phyloP scores from a whole-genome alignment of 73 alveolate genomes.

The Paramecium pentaurelia region DNA sequence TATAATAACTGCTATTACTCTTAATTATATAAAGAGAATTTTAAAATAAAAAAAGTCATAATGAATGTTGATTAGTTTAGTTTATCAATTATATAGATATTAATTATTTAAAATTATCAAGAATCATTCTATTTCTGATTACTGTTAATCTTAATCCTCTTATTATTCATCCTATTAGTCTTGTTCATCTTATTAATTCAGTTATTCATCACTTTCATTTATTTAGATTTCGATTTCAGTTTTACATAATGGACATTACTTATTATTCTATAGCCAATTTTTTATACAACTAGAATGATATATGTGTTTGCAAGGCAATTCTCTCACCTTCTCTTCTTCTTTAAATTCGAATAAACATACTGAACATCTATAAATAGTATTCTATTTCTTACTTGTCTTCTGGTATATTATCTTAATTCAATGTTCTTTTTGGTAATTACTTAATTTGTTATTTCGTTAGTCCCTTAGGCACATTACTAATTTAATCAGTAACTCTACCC shows the following conservation, averaged over 20 bases:
- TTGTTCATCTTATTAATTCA: neutral
- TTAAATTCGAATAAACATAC: constrained; percentile 39
- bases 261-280: constrained; percentile 9
- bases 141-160: neutral
- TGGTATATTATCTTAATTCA: neutral
- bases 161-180: neutral
- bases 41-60: neutral
- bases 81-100: neutral
- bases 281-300: constrained; percentile 15
- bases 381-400: constrained; percentile 7
- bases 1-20: neutral
- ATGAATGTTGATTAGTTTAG: neutral
- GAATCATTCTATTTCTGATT: neutral
- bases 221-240: neutral
- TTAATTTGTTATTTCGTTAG: neutral
- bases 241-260: constrained; percentile 26
- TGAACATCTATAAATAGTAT: neutral
- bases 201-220: neutral
- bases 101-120: neutral
- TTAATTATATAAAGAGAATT: neutral
- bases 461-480: constrained; percentile 34
- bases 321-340: constrained; percentile 35
- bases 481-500: constrained; percentile 24
- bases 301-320: constrained; percentile 16
- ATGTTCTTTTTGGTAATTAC: neutral